Evolutionary conservation across 768 basidiomycete genomes (phyloP).

Genomic region (Trametes maxima): DNA sequence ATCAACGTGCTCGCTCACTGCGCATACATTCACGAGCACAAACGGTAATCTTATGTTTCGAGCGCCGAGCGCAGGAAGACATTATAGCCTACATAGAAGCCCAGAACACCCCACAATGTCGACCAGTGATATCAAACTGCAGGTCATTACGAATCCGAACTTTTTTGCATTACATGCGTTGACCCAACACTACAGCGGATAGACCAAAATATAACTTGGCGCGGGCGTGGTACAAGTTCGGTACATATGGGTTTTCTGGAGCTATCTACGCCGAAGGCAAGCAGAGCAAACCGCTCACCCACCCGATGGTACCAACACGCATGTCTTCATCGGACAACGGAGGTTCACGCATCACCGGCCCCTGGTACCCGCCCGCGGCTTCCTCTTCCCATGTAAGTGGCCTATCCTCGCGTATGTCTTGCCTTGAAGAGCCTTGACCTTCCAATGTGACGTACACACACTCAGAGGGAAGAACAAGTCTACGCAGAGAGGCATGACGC

Average conservation of each 20-base stretch:
- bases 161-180: too few relatives aligned
- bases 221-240: too few relatives aligned
- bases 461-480: neutral
- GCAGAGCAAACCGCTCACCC: conserved; percentile 5
- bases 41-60: too few relatives aligned
- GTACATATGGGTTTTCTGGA: too few relatives aligned
- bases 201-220: too few relatives aligned
- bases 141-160: too few relatives aligned
- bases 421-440: neutral
- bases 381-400: neutral
- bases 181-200: too few relatives aligned
- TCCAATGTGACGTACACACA: neutral
- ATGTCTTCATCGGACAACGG: neutral
- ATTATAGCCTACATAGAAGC: too few relatives aligned
- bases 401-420: neutral
- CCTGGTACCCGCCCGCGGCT: neutral
- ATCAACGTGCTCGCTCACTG: too few relatives aligned
- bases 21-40: too few relatives aligned
- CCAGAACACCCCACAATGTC: too few relatives aligned
- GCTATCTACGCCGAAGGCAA: neutral
- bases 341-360: neutral
- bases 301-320: neutral
- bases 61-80: too few relatives aligned
- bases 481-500: neutral
- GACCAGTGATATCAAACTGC: neutral